Conservation (phyloP, 2,329 filamentous ascomycete species). For the Elsinoe arachidis region DNA sequence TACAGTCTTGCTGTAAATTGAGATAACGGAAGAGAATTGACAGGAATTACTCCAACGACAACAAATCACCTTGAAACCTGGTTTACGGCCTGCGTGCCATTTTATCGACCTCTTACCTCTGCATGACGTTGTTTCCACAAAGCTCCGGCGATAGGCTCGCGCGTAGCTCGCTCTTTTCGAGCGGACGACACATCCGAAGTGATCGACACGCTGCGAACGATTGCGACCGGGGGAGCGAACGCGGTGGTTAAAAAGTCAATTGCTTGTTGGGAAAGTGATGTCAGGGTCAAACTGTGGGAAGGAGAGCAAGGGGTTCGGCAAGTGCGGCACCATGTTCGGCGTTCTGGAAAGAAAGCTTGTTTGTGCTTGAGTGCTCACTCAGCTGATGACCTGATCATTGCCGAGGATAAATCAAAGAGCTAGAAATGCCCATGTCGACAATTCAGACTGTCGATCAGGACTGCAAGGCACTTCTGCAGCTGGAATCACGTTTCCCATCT, state of each 20-base stretch:
- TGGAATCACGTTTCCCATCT: no score
- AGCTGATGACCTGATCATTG: not conserved
- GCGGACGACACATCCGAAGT: not conserved
- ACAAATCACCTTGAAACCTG: not conserved
- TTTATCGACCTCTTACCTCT: not conserved
- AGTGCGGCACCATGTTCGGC: not conserved
- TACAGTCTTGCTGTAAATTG: not conserved
- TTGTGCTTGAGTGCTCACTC: not conserved
- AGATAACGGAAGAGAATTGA: not conserved
- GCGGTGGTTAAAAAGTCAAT: not conserved
- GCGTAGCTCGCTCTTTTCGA: not conserved
- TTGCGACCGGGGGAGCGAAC: not conserved
- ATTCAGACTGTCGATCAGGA: no score
- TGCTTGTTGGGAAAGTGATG: constrained; percentile 5
- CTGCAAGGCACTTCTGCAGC: no score
- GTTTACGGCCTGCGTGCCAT: not conserved
- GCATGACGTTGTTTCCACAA: constrained; percentile 6
- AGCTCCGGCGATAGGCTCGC: constrained; percentile 5
- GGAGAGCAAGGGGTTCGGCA: not conserved
- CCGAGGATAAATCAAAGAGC: no score
- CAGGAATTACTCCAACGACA: not conserved
- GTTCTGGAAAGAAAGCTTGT: not conserved
- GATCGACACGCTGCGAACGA: constrained; percentile 4
- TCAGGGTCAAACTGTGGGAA: not conserved
- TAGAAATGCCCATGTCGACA: no score